Base-by-base conservation (phyloP, 1,139 yeast genomes). In the Groenewaldozyma auringiensis region DNA sequence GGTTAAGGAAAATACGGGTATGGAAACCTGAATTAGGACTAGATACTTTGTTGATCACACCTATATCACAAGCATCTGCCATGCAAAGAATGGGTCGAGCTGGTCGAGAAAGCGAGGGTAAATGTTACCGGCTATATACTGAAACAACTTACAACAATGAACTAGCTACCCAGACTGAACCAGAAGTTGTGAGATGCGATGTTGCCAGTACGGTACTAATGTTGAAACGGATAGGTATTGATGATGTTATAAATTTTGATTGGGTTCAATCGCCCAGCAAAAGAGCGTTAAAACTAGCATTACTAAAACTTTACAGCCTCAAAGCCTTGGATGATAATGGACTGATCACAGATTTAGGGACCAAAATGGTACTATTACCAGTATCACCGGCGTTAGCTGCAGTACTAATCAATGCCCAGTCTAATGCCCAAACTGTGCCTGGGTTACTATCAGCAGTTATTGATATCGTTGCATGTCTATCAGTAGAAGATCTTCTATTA, bases 81-180 rank as follows among this genome's bases (percentile, higher is more conserved):
- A 78, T 83, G 39, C 99, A 92, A 68, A 74, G 99, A 66, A 82
- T 94, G 48, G 99, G 99, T 63, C 85, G 99, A 74, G 98, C 98
- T 22, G 99, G 99, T 54, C 86, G 99, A 78, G 97, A 92, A 68
- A 74, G 78, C 4, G 79, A 84, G 37, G 99, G 99, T 44, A 92
- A 89, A 63, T 88, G 94, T 36, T 92, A 75, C 64, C 70, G 98
- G 50, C 67, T 92, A 34, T 94, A 83, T 62, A 80, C 84, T 47
- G 97, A 89, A 58, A 62, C 67, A 1, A 81, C 84, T 41, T 92
- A 77, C 57, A 54, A 63, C 16, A 70, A 73, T 47, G 60, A 61
- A 18, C 67, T 94, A 38, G 81, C 85, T 0, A 69, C 71, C 45
- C 94, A 87, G 59, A 92, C 95, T 14, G 97, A 89, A 59, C 89